Percentiles rank a stretch among this genome's conserved stretches.
phyloP scores from a whole-genome alignment of 1,284 basidiomycete genomes.

The Moesziomyces sp. region DNA sequence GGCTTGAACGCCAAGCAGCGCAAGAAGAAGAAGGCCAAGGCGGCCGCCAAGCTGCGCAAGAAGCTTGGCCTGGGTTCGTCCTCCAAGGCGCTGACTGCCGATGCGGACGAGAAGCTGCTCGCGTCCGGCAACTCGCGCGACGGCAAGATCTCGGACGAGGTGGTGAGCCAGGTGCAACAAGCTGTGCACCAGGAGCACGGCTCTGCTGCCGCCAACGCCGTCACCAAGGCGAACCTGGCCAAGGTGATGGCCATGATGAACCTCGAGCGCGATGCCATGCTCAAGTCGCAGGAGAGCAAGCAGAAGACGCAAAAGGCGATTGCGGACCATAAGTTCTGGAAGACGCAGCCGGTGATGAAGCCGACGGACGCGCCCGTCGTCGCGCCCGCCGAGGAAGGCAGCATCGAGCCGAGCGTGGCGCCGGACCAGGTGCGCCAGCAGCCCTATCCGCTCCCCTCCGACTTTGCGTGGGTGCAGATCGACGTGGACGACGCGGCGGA shows the following conservation, averaged over 20 bases:
- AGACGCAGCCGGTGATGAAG: conserved; percentile 82
- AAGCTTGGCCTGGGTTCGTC: conserved; percentile 46
- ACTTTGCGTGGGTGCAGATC: conserved; percentile 90
- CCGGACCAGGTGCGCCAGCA: conserved; percentile 84
- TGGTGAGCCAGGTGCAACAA: conserved; percentile 46
- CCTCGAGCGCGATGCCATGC: conserved; percentile 51
- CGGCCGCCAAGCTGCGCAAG: conserved; percentile 55
- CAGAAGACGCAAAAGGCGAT: conserved; percentile 52
- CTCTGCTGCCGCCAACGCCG: conserved; percentile 43
- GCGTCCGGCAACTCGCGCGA: conserved; percentile 23
- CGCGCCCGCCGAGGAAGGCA: conserved; percentile 74
- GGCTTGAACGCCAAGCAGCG: conserved; percentile 45
- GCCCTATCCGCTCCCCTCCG: conserved; percentile 86
- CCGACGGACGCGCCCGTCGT: conserved; percentile 69
- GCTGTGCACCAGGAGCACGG: conserved; percentile 52
- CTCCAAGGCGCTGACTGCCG: neutral
- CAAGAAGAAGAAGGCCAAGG: conserved; percentile 61
- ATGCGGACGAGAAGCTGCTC: conserved; percentile 27
- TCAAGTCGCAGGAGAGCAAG: conserved; percentile 56
- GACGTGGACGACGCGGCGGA: conserved; percentile 80
- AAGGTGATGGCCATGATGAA: conserved; percentile 60
- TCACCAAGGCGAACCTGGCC: conserved; percentile 51
- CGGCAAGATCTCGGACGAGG: conserved; percentile 51
- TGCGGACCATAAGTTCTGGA: conserved; percentile 67
- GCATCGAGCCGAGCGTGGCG: conserved; percentile 84